A percentile compares a stretch with the other conserved stretches of the same genome.
Evolutionary conservation across 1,284 basidiomycete genomes (phyloP).

Genomic region (Cystobasidium slooffiae): DNA sequence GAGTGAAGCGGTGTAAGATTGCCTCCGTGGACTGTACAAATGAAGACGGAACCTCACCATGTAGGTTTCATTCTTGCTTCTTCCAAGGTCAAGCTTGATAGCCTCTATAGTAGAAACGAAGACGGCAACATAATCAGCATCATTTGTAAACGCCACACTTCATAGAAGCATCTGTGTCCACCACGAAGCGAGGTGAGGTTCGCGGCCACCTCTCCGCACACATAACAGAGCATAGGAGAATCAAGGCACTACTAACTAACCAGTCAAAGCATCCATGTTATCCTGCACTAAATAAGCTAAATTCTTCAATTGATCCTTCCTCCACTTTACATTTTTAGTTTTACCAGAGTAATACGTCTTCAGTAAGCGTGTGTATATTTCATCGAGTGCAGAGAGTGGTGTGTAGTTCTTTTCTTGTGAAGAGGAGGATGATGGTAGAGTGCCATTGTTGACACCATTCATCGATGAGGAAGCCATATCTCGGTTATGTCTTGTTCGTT

Average conservation of each 20-base stretch:
- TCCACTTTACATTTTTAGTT: constrained; percentile 64
- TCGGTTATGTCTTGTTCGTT: no score
- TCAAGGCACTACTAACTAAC: neutral
- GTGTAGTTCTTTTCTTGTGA: constrained; percentile 18
- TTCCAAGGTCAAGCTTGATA: constrained; percentile 62
- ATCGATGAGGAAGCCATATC: no score
- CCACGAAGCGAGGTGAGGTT: no score
- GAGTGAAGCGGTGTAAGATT: constrained; percentile 68
- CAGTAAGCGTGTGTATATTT: constrained; percentile 60
- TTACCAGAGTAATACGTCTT: constrained; percentile 63
- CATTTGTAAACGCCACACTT: neutral
- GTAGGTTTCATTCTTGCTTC: constrained; percentile 61
- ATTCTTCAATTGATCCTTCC: constrained; percentile 68
- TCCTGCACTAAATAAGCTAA: constrained; percentile 68
- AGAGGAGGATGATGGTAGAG: neutral
- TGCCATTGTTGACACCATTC: no score
- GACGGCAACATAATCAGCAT: neutral
- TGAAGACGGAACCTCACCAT: constrained; percentile 58
- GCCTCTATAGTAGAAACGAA: neutral
- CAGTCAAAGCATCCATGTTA: constrained; percentile 62
- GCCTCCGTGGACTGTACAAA: constrained; percentile 68
- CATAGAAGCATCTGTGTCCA: no score
- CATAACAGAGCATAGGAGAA: neutral
- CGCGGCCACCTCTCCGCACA: neutral
- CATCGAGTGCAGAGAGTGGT: constrained; percentile 16